Base-by-base conservation (phyloP, 1,284 basidiomycete genomes). In the Moesziomyces parantarcticus region DNA sequence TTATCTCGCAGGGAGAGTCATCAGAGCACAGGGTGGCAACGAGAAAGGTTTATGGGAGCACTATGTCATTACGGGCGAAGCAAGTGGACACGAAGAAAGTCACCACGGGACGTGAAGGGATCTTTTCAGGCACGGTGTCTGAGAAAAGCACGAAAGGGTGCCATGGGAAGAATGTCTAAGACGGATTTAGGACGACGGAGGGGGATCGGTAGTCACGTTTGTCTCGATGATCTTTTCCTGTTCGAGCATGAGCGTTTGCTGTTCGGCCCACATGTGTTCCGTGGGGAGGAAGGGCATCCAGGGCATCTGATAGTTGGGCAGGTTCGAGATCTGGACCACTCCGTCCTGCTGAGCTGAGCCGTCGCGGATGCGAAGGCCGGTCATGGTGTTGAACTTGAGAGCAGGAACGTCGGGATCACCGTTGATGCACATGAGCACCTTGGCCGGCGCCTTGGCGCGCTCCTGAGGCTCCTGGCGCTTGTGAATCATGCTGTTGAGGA, bases 221-320 rank as follows among this genome's bases (percentile, higher is more conserved):
- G 21, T 39, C 64, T 67, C 52, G 50, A 73, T 73, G 39, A 50
- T 40, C 5, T 55, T 20, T 36, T 73, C 64, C 41, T 73, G 70
- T 4, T 23, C 57, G 18, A 64, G n/a, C 64, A 73, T 73, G 25
- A 73, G 48, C 0, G 48, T 50, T 39, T 73, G 64, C 36, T 73
- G 70, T 32, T 67, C 60, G 34, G 18, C 40, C 70, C 70, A 73
- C 70, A 73, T 73, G 10, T 64, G 53, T 0, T 25, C 47, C 10
- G 70, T 73, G 40, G 70, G 70, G 21, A 73, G 39, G 58, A 73
- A 73, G 4, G 70, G 64, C 70, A 73, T 67, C 64, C 64, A 73
- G 3, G 64, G 57, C 58, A 51, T 64, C 32, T 64, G 42, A 23
- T 67, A 68, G 54, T 64, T 60, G 50, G 64, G 64, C 26, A 63